phyloP scores from a whole-genome alignment of 768 basidiomycete species.

The Auriscalpium orientale region DNA sequence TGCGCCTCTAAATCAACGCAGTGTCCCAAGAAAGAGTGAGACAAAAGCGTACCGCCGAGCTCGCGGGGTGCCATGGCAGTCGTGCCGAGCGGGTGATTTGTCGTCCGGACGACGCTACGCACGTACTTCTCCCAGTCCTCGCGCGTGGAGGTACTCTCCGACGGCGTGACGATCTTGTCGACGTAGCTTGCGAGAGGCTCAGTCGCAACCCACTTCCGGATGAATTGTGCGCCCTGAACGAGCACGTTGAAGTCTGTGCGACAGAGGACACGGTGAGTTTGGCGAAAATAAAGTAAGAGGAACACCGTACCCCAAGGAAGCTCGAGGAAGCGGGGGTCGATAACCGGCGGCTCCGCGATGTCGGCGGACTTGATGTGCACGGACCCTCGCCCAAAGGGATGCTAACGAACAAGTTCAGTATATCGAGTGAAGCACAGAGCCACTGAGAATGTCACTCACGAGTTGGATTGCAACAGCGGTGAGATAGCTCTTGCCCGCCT shows the following conservation, averaged over 20 bases:
- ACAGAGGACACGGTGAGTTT: background rate
- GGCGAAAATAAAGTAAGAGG: background rate
- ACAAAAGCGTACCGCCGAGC: slow-evolving; percentile 4
- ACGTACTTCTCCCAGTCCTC: slow-evolving; percentile 10
- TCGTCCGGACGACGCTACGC: slow-evolving; percentile 10
- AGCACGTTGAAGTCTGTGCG: slow-evolving; percentile 9
- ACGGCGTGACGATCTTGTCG: slow-evolving; percentile 7
- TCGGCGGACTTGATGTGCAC: slow-evolving; percentile 12
- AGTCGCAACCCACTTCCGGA: slow-evolving; percentile 11
- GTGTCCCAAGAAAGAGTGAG: background rate
- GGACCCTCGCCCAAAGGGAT: slow-evolving; percentile 11
- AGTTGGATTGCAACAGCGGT: slow-evolving; percentile 14
- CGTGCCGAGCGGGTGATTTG: slow-evolving; percentile 13
- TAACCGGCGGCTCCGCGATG: slow-evolving; percentile 2
- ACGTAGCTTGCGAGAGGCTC: slow-evolving; percentile 5
- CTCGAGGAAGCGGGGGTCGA: slow-evolving; percentile 10
- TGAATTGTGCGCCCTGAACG: slow-evolving; percentile 8
- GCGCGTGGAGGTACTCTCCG: slow-evolving; percentile 1
- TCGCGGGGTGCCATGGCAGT: slow-evolving; percentile 13
- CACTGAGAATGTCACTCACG: slow-evolving; percentile 1
- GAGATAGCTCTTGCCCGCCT: slow-evolving; percentile 5
- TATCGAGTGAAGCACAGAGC: background rate
- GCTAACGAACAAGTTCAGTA: background rate
- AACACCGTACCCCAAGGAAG: slow-evolving; percentile 7
- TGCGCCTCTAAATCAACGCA: background rate